phyloP scores from a whole-genome alignment of 2,329 filamentous ascomycete species.

The Curvularia spicifera region DNA sequence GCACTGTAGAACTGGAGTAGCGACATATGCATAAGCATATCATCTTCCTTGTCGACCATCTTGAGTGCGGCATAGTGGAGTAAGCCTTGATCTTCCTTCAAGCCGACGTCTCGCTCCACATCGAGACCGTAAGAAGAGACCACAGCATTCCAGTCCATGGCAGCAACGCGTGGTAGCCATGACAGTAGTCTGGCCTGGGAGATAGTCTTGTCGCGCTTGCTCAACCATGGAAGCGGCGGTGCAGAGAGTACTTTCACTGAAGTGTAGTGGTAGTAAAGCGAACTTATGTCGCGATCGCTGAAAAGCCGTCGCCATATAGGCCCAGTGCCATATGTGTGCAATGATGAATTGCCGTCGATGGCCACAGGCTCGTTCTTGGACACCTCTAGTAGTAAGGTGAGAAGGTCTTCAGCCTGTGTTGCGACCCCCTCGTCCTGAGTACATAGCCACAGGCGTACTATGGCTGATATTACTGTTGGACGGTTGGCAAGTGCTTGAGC shows the following conservation, averaged over 20 bases:
- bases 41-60: slow-evolving; percentile 63
- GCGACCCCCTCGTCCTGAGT: slow-evolving; percentile 63
- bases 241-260: slow-evolving; percentile 52
- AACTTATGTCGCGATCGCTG: slow-evolving; percentile 65
- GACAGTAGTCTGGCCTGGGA: slow-evolving; percentile 67
- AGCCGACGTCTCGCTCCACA: slow-evolving; percentile 55
- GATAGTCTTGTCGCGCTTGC: slow-evolving; percentile 62
- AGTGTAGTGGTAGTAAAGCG: slow-evolving; percentile 62
- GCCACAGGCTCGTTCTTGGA: slow-evolving; percentile 52
- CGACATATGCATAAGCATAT: slow-evolving; percentile 66
- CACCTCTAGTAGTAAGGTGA: slow-evolving; percentile 61
- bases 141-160: slow-evolving; percentile 62
- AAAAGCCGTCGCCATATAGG: slow-evolving; percentile 69
- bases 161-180: slow-evolving; percentile 61
- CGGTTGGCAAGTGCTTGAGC: slow-evolving; percentile 65
- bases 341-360: slow-evolving; percentile 37
- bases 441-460: slow-evolving; percentile 66
- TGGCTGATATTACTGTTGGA: slow-evolving; percentile 59
- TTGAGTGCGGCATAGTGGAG: slow-evolving; percentile 61
- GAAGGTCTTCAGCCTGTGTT: slow-evolving; percentile 59
- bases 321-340: slow-evolving; percentile 39
- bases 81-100: slow-evolving; percentile 49
- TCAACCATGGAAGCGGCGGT: slow-evolving; percentile 46
- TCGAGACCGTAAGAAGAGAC: slow-evolving; percentile 59
- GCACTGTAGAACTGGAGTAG: slow-evolving; percentile 64